Percentiles rank a stretch among this genome's conserved stretches.
Conservation (phyloP, 202 grass and related monocot genomes). For the Digitaria exilis region DNA sequence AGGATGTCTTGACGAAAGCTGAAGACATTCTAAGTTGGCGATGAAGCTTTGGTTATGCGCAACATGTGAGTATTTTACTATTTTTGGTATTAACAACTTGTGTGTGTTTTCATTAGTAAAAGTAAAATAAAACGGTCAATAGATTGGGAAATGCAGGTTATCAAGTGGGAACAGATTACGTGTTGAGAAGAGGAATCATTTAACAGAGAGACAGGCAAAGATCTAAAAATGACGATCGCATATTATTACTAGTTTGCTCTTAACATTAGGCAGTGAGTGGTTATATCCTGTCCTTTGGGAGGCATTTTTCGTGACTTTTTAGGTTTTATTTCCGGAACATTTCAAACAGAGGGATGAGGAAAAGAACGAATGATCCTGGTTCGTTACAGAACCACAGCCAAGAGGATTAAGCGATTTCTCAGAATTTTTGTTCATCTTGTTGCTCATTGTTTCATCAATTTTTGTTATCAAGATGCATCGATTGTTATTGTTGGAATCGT, state of each 20-base stretch:
- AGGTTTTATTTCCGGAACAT: conserved; percentile 77
- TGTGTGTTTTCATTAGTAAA: conserved; percentile 24
- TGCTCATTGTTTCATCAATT: neutral
- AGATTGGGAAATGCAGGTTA: conserved; percentile 61
- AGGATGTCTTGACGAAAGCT: conserved; percentile 88
- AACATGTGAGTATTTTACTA: conserved; percentile 81
- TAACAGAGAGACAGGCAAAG: conserved; percentile 88
- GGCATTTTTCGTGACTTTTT: conserved; percentile 22
- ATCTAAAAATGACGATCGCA: neutral
- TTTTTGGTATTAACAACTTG: neutral
- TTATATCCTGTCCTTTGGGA: conserved; percentile 9
- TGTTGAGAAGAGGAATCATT: conserved; percentile 62
- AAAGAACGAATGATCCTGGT: conserved; percentile 89
- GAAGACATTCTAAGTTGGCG: conserved; percentile 70
- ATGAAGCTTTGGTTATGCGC: conserved; percentile 77
- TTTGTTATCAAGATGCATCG: neutral
- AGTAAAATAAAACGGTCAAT: conserved; percentile 9
- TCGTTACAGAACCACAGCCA: conserved; percentile 87
- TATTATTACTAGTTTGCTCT: conserved; percentile 27
- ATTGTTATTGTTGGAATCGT: conserved; percentile 2
- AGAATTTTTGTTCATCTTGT: neutral
- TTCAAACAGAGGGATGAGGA: conserved; percentile 97
- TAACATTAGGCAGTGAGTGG: neutral
- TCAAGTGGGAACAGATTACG: conserved; percentile 99
- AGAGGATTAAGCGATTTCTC: conserved; percentile 63